Evolutionary conservation across 2,329 filamentous ascomycete genomes (phyloP), one percentile per base, ranked within the genome.

Genomic region (Trichoderma koningii): DNA sequence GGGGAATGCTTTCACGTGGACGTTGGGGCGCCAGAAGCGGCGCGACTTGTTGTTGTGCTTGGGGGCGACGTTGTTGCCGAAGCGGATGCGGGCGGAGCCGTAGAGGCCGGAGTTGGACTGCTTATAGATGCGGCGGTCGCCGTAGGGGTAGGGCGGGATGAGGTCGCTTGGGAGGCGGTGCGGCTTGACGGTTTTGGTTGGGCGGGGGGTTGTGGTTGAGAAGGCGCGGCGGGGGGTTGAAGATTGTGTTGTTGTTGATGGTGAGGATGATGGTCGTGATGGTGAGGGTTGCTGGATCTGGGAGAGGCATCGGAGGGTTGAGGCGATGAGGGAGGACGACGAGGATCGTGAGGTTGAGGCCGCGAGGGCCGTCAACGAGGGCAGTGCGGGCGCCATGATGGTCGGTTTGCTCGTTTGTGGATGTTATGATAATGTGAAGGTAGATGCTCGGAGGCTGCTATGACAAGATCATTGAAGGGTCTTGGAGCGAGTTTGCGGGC

Each of bases 31-130:
- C 91, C 91, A 95, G 70, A 82, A 79, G 65, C 91, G 86, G 53
- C 87, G 85, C 59, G 87, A 88, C 79, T 92, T 93, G 74, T 88
- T 84, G 73, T 88, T 84, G 71, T 87, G 83, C 70, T 84, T 81
- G 51, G 87, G 87, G 42, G 93, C 87, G 57, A 94, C 87, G 70
- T 86, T 89, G 84, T 94, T 93, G 75, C 91, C 91, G 77, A 90
- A 92, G 57, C 87, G 90, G 74, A 93, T 89, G 72, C 86, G 86
- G 68, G 86, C 81, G 47, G 78, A 78, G 70, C 89, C 91, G 79
- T 91, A 92, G 9, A 93, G 86, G 52, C 89, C 89, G 66, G 80
- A 82, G 81, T 93, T 91, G 70, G 89, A 88, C 78, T 95, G 91
- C 79, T 94, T 93, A 83, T 91, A 95, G 69, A 88, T 80, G 68